A percentile compares a stretch with the other conserved stretches of the same genome.
Evolutionary conservation across 129 eudicot species (phyloP).

Genomic region (Smallanthus sonchifolius): DNA sequence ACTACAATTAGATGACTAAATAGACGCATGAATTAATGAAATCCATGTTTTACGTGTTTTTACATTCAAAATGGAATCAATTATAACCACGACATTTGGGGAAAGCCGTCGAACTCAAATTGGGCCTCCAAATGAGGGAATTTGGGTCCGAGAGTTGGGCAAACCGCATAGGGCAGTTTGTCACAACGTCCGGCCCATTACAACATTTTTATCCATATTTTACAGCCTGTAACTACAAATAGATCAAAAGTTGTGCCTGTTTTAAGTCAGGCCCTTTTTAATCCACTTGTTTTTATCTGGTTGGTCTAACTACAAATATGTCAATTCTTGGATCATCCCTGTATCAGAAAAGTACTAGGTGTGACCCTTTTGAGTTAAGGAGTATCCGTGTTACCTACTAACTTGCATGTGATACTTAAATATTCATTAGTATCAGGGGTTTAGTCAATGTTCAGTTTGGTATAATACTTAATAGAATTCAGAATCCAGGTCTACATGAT

Average conservation of each 20-base stretch:
- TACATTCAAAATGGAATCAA: background rate
- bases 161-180: background rate
- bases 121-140: background rate
- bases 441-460: background rate
- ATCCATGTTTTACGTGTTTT: background rate
- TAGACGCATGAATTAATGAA: background rate
- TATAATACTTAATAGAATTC: background rate
- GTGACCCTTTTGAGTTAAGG: background rate
- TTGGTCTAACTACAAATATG: background rate
- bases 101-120: background rate
- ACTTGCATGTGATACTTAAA: background rate
- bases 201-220: background rate
- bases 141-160: background rate
- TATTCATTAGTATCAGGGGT: background rate
- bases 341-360: background rate
- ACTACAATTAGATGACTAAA: background rate
- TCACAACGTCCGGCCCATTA: background rate
- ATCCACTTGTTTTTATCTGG: no score
- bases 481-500: slow-evolving; percentile 10
- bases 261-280: no score
- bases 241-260: background rate
- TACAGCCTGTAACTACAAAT: background rate
- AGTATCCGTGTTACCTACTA: background rate
- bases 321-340: background rate
- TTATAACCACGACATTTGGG: background rate